Percentiles rank a stretch among this genome's conserved stretches.
Conservation (phyloP, 2,329 filamentous ascomycete species). For the Pestalotiopsis sp. region DNA sequence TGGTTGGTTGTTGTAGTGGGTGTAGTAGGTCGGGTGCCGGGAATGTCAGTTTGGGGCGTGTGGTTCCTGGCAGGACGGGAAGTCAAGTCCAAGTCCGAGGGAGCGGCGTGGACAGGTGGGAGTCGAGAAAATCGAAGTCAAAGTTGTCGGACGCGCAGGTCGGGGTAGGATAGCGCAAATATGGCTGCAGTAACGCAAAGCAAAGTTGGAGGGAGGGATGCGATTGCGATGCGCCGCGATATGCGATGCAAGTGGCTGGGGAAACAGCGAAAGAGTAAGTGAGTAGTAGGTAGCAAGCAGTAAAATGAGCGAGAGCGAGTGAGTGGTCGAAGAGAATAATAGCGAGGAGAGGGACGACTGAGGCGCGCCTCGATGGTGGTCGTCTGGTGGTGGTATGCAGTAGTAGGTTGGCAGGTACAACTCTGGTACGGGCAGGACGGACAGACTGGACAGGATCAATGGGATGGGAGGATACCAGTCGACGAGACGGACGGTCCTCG, state of each 20-base stretch:
- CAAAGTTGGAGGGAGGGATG: neutral
- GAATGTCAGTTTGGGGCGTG: neutral
- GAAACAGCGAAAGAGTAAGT: neutral
- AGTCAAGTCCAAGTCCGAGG: neutral
- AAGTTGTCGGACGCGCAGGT: neutral
- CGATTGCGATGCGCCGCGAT: neutral
- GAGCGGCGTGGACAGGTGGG: neutral
- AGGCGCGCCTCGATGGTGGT: too few relatives aligned
- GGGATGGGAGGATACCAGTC: too few relatives aligned
- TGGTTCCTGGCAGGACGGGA: neutral
- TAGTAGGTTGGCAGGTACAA: neutral
- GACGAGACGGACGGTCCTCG: neutral
- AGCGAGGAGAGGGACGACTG: neutral
- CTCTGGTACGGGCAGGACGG: neutral
- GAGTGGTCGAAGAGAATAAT: neutral
- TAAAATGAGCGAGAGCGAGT: neutral
- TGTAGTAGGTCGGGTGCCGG: slow-evolving; percentile 11
- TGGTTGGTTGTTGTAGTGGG: neutral
- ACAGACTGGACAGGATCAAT: neutral
- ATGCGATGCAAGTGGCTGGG: slow-evolving; percentile 9
- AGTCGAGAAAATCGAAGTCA: neutral
- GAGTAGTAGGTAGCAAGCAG: too few relatives aligned
- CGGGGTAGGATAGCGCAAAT: neutral
- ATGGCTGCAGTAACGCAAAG: neutral
- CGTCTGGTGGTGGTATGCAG: too few relatives aligned